Conservation (phyloP, 768 basidiomycete species). For the Tephrocybe sp. region DNA sequence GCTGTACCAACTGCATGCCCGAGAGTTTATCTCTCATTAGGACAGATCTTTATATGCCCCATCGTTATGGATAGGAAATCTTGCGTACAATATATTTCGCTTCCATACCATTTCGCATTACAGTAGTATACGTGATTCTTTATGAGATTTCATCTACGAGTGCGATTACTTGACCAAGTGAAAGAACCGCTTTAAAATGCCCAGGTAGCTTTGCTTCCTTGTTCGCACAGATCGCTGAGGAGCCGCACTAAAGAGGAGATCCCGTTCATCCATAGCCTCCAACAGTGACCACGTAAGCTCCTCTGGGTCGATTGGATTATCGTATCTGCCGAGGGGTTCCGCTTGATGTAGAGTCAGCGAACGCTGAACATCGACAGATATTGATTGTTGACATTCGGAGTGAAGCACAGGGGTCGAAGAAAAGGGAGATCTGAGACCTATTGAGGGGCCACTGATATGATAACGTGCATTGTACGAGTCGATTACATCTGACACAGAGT, state of each 20-base stretch:
- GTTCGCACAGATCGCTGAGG: neutral
- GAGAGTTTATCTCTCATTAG: too few species aligned
- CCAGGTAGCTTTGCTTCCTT: neutral
- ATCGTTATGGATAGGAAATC: too few species aligned
- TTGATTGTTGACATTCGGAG: neutral
- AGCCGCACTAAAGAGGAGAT: slow-evolving; percentile 2
- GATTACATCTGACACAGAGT: neutral
- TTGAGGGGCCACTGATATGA: neutral
- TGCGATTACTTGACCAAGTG: slow-evolving; percentile 2
- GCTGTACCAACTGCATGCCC: too few species aligned
- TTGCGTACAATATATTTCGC: neutral
- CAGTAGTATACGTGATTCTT: too few species aligned
- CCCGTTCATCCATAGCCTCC: slow-evolving; percentile 27
- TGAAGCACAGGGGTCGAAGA: slow-evolving; percentile 2
- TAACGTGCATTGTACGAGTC: slow-evolving; percentile 4
- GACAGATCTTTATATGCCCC: too few species aligned
- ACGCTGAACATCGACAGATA: neutral
- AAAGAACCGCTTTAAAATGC: slow-evolving; percentile 6
- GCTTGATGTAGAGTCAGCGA: neutral
- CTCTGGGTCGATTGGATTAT: slow-evolving; percentile 14
- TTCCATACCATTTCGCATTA: neutral
- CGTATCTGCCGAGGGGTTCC: neutral
- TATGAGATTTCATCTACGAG: neutral
- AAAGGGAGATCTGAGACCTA: slow-evolving; percentile 6
- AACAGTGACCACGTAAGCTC: slow-evolving; percentile 26